Percentiles rank a stretch among this genome's conserved stretches.
These are phyloP conservation scores for Puccinia triticina DNA, from an alignment of 1,284 basidiomycete genomes.

Conservation along the genomic window DNA sequence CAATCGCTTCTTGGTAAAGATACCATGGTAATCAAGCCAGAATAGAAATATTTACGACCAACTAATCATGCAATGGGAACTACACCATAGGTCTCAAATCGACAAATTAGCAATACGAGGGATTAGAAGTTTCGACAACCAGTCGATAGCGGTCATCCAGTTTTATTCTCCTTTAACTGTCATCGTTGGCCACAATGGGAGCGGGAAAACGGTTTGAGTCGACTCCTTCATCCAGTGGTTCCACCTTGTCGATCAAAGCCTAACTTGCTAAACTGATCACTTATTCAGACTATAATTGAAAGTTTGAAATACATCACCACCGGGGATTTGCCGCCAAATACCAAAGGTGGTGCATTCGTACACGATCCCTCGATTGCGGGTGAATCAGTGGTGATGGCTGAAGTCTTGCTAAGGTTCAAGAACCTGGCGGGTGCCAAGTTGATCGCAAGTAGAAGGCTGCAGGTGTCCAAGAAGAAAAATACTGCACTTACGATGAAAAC, in stretches of 20 bases:
- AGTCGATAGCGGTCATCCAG: conserved; percentile 89
- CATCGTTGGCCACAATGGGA: conserved; percentile 97
- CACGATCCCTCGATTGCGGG: conserved; percentile 97
- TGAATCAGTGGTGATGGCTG: conserved; percentile 97
- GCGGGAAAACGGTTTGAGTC: conserved; percentile 79
- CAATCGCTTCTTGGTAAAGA: not conserved
- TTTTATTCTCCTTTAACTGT: conserved; percentile 98
- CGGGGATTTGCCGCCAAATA: conserved; percentile 95
- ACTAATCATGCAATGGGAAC: not conserved
- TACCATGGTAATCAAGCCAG: not conserved
- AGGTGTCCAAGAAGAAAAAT: conserved; percentile 89
- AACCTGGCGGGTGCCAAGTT: conserved; percentile 84
- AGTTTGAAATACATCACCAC: conserved; percentile 99
- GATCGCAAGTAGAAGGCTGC: conserved; percentile 89
- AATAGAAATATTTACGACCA: not conserved
- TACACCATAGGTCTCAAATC: conserved; percentile 41
- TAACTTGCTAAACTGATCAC: not conserved
- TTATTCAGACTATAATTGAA: conserved; percentile 82
- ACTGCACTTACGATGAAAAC: conserved; percentile 87
- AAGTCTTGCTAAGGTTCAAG: conserved; percentile 90
- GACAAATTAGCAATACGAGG: conserved; percentile 60
- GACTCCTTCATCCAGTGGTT: not conserved
- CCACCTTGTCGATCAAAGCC: not conserved
- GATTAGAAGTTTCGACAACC: conserved; percentile 68
- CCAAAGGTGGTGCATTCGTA: conserved; percentile 94